Evolutionary conservation across 331 rosid species (phyloP).

Genomic region (Stylosanthes scabra): DNA sequence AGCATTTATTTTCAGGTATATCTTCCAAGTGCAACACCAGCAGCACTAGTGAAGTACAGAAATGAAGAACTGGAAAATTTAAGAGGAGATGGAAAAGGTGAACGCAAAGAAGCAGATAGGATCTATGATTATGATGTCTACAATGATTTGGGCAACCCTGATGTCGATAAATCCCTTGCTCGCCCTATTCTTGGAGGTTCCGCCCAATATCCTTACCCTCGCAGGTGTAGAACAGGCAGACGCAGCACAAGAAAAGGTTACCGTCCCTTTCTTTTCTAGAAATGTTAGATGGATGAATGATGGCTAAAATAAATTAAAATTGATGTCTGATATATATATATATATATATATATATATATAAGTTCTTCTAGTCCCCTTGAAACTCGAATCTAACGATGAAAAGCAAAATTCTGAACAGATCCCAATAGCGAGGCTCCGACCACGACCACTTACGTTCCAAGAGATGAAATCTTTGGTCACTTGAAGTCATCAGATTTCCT

Average conservation of each 20-base stretch:
- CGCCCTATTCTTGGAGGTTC: conserved; percentile 77
- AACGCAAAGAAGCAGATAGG: conserved; percentile 71
- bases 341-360: too few species aligned
- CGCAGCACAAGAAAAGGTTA: conserved; percentile 54
- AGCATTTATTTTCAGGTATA: conserved; percentile 43
- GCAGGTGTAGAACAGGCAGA: conserved; percentile 82
- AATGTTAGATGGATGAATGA: too few species aligned
- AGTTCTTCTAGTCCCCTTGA: too few species aligned
- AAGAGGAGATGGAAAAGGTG: conserved; percentile 71
- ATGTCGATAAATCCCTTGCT: conserved; percentile 18
- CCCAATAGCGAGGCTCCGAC: conserved; percentile 41
- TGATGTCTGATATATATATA: too few species aligned
- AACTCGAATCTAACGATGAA: too few species aligned
- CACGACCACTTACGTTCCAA: conserved; percentile 52
- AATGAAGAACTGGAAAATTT: conserved; percentile 52
- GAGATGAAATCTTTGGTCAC: conserved; percentile 85
- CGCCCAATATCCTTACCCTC: conserved; percentile 69
- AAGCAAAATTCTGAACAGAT: conserved; percentile 42
- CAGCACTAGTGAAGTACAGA: conserved; percentile 49
- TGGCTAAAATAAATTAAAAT: too few species aligned
- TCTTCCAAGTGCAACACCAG: conserved; percentile 62
- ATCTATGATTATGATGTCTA: conserved; percentile 78
- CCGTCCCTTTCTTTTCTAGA: too few species aligned
- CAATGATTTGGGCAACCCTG: conserved; percentile 81
- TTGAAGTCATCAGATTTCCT: conserved; percentile 80